Percentiles rank a stretch among this genome's conserved stretches.
phyloP scores from a whole-genome alignment of 805 yeast species.

The Cyberlindnera japonica region DNA sequence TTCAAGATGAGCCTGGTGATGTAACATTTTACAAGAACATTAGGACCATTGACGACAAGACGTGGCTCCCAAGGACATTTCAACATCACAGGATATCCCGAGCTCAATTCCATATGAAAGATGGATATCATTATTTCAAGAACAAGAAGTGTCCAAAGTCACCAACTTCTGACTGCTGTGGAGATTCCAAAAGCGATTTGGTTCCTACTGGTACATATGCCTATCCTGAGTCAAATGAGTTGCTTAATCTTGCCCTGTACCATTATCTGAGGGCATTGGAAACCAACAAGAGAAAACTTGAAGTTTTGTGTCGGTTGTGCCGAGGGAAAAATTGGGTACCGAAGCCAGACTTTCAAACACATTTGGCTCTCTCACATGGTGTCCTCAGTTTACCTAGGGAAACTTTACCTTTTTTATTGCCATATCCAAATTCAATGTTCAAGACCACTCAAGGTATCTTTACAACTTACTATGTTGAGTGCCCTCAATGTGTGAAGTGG shows the following conservation, averaged over 20 bases:
- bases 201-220: not conserved
- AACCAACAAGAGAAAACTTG: conserved; percentile 2
- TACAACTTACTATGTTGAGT: conserved; percentile 15
- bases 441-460: conserved; percentile 8
- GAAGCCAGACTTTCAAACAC: conserved; percentile 14
- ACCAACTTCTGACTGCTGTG: conserved; percentile 1
- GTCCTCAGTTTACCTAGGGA: conserved; percentile 10
- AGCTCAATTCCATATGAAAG: conserved; percentile 2
- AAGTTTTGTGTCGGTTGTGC: conserved; percentile 27
- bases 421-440: conserved; percentile 19
- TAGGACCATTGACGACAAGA: conserved; percentile 10
- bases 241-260: conserved; percentile 5
- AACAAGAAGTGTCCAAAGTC: conserved; percentile 22
- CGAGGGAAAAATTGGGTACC: conserved; percentile 26
- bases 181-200: conserved; percentile 1
- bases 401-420: conserved; percentile 10
- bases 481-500: conserved; percentile 23
- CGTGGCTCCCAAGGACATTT: conserved; percentile 22
- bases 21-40: conserved; percentile 18
- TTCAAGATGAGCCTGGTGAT: conserved; percentile 9
- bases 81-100: conserved; percentile 20
- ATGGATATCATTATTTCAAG: conserved; percentile 11
- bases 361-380: conserved; percentile 28
- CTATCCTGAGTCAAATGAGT: conserved; percentile 1
- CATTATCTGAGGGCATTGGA: conserved; percentile 14